Percentiles rank a stretch among this genome's conserved stretches.
Conservation (phyloP, 208 protist species). For the Porcisia hertigi region DNA sequence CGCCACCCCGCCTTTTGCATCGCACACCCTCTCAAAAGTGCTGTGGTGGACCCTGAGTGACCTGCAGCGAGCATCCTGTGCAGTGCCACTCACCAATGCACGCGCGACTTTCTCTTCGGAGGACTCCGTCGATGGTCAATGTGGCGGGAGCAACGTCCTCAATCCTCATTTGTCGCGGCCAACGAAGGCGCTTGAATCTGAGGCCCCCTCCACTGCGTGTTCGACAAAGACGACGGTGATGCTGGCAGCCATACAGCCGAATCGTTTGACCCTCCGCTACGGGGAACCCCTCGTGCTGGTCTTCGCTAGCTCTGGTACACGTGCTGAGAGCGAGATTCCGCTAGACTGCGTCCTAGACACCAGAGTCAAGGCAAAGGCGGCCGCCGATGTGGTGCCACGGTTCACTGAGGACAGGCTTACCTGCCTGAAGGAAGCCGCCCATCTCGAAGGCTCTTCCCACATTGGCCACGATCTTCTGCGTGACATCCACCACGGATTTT, state of each 20-base stretch:
- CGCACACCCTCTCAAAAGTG: not conserved
- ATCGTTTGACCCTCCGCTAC: slow-evolving; percentile 2
- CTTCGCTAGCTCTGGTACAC: slow-evolving; percentile 1
- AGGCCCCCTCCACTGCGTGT: not conserved
- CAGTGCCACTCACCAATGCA: slow-evolving; percentile 8
- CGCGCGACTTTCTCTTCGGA: not conserved
- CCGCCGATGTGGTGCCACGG: not conserved
- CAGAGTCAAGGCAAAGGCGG: not conserved
- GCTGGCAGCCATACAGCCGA: slow-evolving; percentile 2
- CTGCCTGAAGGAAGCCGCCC: not conserved
- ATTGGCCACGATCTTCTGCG: slow-evolving; percentile 27
- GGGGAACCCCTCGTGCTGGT: slow-evolving; percentile 10
- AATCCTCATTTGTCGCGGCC: not conserved
- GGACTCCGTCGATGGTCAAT: not conserved
- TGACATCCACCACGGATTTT: slow-evolving; percentile 53
- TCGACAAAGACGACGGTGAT: not conserved
- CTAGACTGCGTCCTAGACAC: not conserved
- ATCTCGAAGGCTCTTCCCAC: not conserved
- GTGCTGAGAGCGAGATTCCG: not conserved
- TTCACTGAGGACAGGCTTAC: not conserved
- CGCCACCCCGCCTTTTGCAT: not conserved
- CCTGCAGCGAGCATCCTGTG: not conserved
- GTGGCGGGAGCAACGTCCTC: not conserved
- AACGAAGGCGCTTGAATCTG: not conserved
- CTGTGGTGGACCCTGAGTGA: slow-evolving; percentile 24